These are phyloP conservation scores for Huntiella abstrusa DNA, from an alignment of 2,329 filamentous ascomycete species.

Conservation along the genomic window DNA sequence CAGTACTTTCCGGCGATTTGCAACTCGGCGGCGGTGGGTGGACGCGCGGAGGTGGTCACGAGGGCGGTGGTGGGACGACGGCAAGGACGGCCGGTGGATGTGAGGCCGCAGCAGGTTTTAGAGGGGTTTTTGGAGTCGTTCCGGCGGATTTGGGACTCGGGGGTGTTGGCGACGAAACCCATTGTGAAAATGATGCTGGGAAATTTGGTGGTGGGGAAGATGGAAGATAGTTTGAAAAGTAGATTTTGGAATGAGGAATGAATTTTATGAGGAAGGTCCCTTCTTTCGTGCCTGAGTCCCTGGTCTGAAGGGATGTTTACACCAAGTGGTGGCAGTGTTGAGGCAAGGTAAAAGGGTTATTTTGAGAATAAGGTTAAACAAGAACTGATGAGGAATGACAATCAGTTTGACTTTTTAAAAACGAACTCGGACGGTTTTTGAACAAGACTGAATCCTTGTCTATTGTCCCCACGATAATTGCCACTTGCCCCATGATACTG, in stretches of 20 bases:
- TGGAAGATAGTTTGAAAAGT: neutral
- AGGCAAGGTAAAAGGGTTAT: no score
- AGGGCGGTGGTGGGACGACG: conserved; percentile 40
- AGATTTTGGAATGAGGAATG: neutral
- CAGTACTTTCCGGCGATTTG: conserved; percentile 54
- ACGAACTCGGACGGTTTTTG: no score
- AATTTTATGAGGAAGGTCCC: neutral
- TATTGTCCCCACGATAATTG: no score
- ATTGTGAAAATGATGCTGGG: conserved; percentile 14
- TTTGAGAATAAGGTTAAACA: no score
- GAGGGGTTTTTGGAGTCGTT: conserved; percentile 70
- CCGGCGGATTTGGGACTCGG: conserved; percentile 24
- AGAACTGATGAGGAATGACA: no score
- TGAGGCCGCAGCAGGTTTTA: conserved; percentile 78
- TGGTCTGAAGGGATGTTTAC: no score
- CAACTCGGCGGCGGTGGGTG: conserved; percentile 14
- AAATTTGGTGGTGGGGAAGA: neutral
- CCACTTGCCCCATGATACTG: no score
- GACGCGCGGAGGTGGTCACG: conserved; percentile 13
- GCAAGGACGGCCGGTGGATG: conserved; percentile 64
- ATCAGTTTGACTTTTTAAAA: no score
- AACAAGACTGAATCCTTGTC: no score
- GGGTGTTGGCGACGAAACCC: conserved; percentile 23
- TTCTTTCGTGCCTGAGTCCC: no score
- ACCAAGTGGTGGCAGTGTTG: no score